phyloP scores from a whole-genome alignment of 2,329 filamentous ascomycete species.

The Raffaelea deltoideospora region DNA sequence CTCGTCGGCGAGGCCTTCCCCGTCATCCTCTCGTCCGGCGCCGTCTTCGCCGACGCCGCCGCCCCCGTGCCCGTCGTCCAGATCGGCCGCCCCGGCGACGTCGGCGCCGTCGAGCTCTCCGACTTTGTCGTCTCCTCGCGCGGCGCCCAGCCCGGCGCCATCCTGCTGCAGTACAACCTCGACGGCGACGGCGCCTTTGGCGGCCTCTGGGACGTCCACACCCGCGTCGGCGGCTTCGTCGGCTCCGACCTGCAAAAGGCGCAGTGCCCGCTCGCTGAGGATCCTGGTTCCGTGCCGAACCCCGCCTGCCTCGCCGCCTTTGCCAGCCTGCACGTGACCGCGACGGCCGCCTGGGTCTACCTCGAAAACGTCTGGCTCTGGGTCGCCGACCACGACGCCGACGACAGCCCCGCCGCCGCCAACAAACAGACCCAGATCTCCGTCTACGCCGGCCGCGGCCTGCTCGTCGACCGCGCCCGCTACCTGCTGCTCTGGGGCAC shows the following conservation, averaged over 20 bases:
- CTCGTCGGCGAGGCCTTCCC: constrained; percentile 45
- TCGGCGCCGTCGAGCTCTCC: constrained; percentile 50
- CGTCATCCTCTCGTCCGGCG: constrained; percentile 33
- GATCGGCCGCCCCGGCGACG: constrained; percentile 45
- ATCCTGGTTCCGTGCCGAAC: constrained; percentile 26
- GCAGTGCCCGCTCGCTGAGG: constrained; percentile 35
- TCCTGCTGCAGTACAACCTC: constrained; percentile 61
- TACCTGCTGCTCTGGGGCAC: constrained; percentile 50
- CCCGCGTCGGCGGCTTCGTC: constrained; percentile 56
- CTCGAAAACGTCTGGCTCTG: constrained; percentile 46
- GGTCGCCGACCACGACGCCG: constrained; percentile 43
- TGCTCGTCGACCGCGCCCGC: constrained; percentile 31
- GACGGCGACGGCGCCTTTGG: constrained; percentile 25
- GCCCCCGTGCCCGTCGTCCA: constrained; percentile 52
- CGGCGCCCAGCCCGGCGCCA: constrained; percentile 52
- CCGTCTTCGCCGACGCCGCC: constrained; percentile 41
- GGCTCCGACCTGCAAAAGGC: constrained; percentile 50
- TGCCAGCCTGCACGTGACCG: constrained; percentile 30
- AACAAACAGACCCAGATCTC: constrained; percentile 23
- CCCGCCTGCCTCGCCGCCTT: constrained; percentile 44
- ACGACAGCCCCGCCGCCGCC: constrained; percentile 18
- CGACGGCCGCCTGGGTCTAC: constrained; percentile 26
- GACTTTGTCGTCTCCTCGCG: constrained; percentile 53
- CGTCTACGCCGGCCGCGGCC: constrained; percentile 29
- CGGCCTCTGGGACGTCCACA: constrained; percentile 38